Evolutionary conservation across 371 early-diverging fungal genomes (phyloP).

Genomic region (Mortierella polycephala): DNA sequence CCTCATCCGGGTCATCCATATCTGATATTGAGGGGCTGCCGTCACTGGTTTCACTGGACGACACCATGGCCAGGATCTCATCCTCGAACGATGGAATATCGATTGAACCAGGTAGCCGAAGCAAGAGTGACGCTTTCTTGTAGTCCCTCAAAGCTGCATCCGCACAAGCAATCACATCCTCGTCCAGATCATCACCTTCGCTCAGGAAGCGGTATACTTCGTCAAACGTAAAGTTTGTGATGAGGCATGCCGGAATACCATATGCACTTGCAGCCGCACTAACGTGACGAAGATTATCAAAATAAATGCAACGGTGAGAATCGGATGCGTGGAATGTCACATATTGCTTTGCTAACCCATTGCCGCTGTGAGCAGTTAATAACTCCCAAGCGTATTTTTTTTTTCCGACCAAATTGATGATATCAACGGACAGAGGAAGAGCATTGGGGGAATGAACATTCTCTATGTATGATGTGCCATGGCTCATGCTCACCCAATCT

Average conservation of each 20-base stretch:
- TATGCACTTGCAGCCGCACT: conserved; percentile 69
- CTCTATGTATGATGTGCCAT: too few relatives aligned
- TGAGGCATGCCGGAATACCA: conserved; percentile 72
- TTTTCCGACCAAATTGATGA: too few relatives aligned
- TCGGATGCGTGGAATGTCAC: too few relatives aligned
- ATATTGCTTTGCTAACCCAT: too few relatives aligned
- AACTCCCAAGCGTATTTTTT: too few relatives aligned
- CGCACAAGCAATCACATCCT: conserved; percentile 63
- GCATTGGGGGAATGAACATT: too few relatives aligned
- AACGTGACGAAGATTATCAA: neutral
- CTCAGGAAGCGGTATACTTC: conserved; percentile 74
- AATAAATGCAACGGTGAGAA: neutral
- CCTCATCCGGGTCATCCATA: conserved; percentile 26
- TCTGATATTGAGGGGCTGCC: conserved; percentile 21
- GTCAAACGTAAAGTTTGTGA: conserved; percentile 86
- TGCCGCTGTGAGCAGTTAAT: too few relatives aligned
- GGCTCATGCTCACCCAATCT: too few relatives aligned
- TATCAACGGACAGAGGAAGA: too few relatives aligned
- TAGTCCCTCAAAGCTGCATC: conserved; percentile 66
- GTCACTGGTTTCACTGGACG: neutral
- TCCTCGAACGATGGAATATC: conserved; percentile 74
- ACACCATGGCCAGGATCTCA: conserved; percentile 25
- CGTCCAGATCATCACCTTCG: conserved; percentile 64
- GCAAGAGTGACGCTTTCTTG: conserved; percentile 65
- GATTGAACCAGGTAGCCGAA: conserved; percentile 78